Percentiles rank a stretch among this genome's conserved stretches.
Conservation (phyloP, 2,329 filamentous ascomycete genomes). For the Penicillium verrucosum region DNA sequence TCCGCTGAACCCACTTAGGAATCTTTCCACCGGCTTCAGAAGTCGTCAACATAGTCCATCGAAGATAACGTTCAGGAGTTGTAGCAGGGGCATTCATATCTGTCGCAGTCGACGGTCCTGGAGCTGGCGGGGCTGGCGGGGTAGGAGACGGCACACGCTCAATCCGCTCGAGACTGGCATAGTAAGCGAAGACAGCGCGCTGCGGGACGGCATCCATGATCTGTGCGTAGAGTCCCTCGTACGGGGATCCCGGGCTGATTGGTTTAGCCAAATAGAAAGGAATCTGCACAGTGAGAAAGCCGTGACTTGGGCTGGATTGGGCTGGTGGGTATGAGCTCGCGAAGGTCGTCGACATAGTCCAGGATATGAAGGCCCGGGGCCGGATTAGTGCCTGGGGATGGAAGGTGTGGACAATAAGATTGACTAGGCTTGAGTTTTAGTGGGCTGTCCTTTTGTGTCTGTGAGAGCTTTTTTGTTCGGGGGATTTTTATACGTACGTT, state of each 20-base stretch:
- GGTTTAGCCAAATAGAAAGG: slow-evolving; percentile 20
- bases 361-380: slow-evolving; percentile 33
- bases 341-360: slow-evolving; percentile 31
- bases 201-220: slow-evolving; percentile 24
- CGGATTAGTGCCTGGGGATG: slow-evolving; percentile 31
- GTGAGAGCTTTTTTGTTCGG: background rate
- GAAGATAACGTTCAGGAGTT: slow-evolving; percentile 9
- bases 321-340: slow-evolving; percentile 15
- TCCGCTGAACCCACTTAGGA: slow-evolving; percentile 38
- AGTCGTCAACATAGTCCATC: slow-evolving; percentile 40
- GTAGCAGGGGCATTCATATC: background rate
- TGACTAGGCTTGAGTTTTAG: slow-evolving; percentile 22
- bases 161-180: slow-evolving; percentile 37
- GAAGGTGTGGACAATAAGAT: slow-evolving; percentile 38
- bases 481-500: background rate
- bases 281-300: slow-evolving; percentile 36
- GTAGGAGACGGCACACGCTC: slow-evolving; percentile 3
- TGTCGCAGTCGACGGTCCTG: background rate
- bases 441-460: background rate
- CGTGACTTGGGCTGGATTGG: background rate
- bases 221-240: slow-evolving; percentile 15
- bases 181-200: slow-evolving; percentile 31
- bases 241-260: background rate
- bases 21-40: slow-evolving; percentile 38
- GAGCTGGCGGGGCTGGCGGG: background rate